phyloP scores from a whole-genome alignment of 139 green algal genomes.

The Tetraselmis striata region DNA sequence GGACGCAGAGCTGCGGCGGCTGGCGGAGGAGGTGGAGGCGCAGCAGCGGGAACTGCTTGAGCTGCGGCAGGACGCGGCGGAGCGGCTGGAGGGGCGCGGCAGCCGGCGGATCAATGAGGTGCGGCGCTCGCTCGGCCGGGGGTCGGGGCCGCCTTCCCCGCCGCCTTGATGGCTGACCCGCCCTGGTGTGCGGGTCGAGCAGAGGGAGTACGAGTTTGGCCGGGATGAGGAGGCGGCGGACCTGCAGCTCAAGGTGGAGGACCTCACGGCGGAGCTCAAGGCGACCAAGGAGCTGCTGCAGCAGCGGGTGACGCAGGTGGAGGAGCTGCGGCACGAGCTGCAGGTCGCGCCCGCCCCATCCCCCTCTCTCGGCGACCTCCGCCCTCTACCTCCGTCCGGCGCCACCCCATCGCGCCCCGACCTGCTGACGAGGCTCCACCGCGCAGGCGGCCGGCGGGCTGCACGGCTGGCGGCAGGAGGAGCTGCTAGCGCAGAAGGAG shows the following conservation, averaged over 20 bases:
- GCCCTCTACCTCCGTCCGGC: no score
- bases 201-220: background rate
- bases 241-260: background rate
- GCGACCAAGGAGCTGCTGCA: background rate
- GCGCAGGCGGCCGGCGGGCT: background rate
- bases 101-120: no score
- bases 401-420: no score
- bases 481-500: background rate
- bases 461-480: background rate
- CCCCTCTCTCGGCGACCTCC: no score
- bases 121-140: no score
- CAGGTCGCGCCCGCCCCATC: no score
- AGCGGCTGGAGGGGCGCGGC: background rate
- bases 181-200: background rate
- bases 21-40: background rate
- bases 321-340: background rate
- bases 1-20: background rate
- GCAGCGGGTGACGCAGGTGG: background rate
- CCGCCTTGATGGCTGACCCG: no score
- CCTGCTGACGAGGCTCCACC: no score
- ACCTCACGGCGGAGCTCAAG: background rate
- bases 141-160: no score
- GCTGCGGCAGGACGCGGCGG: background rate
- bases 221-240: background rate
- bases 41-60: background rate